phyloP scores from a whole-genome alignment of 169 alveolate species.

The Cryptosporidium ubiquitum region DNA sequence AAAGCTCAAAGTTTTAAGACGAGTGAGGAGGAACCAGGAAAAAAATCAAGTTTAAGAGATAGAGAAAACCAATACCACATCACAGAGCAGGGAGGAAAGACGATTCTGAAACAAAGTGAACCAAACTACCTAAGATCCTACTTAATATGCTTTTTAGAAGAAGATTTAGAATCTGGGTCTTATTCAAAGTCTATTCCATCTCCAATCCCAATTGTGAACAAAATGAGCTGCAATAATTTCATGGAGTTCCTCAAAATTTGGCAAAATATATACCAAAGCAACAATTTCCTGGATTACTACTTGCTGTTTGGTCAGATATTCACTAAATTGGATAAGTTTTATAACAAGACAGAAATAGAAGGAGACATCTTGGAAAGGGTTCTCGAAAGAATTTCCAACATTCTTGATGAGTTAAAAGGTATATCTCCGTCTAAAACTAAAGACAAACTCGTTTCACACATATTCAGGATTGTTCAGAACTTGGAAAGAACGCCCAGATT shows the following conservation, averaged over 20 bases:
- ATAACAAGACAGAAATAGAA: constrained; percentile 22
- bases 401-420: constrained; percentile 3
- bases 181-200: not conserved
- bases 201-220: constrained; percentile 9
- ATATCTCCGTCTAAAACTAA: not conserved
- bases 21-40: not conserved
- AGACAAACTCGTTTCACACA: not conserved
- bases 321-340: not conserved
- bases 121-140: not conserved
- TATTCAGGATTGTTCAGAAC: not conserved
- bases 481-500: not conserved
- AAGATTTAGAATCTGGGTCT: not conserved
- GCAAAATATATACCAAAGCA: constrained; percentile 21
- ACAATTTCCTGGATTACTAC: constrained; percentile 31
- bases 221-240: not conserved
- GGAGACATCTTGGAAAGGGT: constrained; percentile 2
- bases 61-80: not conserved
- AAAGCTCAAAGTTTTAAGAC: not conserved
- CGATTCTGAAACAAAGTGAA: not conserved
- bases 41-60: not conserved
- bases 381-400: constrained; percentile 30
- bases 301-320: constrained; percentile 12
- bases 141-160: not conserved
- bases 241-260: constrained; percentile 49
- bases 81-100: not conserved